These are phyloP conservation scores for Beta corolliflora DNA, from an alignment of 179 eudicot species.

Conservation along the genomic window DNA sequence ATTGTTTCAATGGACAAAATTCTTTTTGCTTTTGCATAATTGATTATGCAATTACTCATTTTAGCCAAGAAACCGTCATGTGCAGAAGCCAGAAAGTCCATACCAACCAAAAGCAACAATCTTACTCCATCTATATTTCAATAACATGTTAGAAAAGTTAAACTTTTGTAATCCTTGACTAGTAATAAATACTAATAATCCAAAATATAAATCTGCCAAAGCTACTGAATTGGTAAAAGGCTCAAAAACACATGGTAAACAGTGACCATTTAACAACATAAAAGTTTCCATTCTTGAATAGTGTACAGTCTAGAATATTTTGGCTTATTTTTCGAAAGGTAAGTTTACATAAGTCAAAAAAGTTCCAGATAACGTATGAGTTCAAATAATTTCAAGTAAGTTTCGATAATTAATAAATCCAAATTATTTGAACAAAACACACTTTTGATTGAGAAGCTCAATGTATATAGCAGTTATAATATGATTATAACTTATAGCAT, in stretches of 20 bases:
- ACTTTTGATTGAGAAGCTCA: too few species aligned
- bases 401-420: too few species aligned
- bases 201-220: neutral
- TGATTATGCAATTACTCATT: neutral
- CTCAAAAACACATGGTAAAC: too few species aligned
- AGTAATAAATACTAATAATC: neutral
- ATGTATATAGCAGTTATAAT: too few species aligned
- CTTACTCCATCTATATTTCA: neutral
- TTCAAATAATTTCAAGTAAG: too few species aligned
- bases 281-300: too few species aligned
- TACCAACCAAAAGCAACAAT: neutral
- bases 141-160: neutral
- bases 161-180: slow-evolving; percentile 1
- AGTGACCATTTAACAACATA: neutral
- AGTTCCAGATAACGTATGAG: too few species aligned
- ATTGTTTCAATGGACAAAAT: neutral
- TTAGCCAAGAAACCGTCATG: neutral
- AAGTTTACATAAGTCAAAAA: too few species aligned
- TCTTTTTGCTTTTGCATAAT: neutral
- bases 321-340: too few species aligned
- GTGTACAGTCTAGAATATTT: too few species aligned
- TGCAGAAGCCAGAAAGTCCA: neutral
- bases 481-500: too few species aligned
- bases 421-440: too few species aligned
- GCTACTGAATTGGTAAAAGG: neutral